Conservation (phyloP, 805 yeast species). For the Wickerhamiella cacticola region DNA sequence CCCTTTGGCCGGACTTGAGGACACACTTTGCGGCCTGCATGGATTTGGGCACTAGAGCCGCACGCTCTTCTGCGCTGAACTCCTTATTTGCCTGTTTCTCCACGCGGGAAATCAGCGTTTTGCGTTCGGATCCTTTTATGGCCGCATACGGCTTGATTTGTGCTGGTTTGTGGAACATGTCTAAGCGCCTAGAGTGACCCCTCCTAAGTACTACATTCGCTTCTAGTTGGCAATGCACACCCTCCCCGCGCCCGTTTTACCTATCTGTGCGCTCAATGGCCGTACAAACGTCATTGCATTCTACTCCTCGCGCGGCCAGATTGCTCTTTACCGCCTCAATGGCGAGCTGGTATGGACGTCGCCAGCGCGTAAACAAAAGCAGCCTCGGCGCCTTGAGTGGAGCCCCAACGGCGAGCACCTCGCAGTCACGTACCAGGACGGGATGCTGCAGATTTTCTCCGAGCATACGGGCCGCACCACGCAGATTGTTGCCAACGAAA, state of each 20-base stretch:
- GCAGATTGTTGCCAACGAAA: slow-evolving; percentile 15
- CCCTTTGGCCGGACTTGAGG: slow-evolving; percentile 38
- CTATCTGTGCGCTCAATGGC: slow-evolving; percentile 8
- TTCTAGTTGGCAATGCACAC: slow-evolving; percentile 11
- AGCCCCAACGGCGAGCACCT: slow-evolving; percentile 33
- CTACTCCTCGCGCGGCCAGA: slow-evolving; percentile 5
- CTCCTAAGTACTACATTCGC: not conserved
- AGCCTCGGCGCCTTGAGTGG: slow-evolving; percentile 26
- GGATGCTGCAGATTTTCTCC: slow-evolving; percentile 35
- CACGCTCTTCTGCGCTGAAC: slow-evolving; percentile 17
- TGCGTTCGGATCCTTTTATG: slow-evolving; percentile 70
- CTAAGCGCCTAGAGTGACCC: not conserved
- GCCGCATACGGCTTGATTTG: slow-evolving; percentile 59
- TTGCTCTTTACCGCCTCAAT: slow-evolving; percentile 18
- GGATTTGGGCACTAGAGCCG: slow-evolving; percentile 37
- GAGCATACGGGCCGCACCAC: slow-evolving; percentile 37
- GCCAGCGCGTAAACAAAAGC: slow-evolving; percentile 13
- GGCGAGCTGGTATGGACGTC: slow-evolving; percentile 23
- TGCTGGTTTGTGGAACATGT: slow-evolving; percentile 24
- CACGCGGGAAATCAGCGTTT: slow-evolving; percentile 38
- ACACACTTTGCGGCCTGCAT: slow-evolving; percentile 56
- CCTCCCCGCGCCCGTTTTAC: not conserved
- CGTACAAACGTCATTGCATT: slow-evolving; percentile 16
- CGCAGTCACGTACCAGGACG: slow-evolving; percentile 37
- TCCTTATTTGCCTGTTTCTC: slow-evolving; percentile 30